Conservation (phyloP, 2,329 filamentous ascomycete species). For the Ophiocordyceps australis region DNA sequence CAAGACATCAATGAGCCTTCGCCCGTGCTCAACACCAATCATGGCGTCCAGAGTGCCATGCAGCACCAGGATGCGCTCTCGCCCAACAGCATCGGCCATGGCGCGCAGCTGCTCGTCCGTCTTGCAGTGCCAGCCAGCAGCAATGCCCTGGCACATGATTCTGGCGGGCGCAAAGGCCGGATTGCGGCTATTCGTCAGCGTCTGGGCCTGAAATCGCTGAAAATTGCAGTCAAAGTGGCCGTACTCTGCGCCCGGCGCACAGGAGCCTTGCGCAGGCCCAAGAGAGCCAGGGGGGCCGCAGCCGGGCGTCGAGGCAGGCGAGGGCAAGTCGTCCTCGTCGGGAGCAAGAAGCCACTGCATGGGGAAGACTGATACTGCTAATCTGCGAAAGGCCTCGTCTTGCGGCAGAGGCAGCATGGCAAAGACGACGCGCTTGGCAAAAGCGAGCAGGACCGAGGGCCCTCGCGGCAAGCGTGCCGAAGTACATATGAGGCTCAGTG, state of each 20-base stretch:
- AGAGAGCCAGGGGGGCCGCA: conserved; percentile 15
- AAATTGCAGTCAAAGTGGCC: conserved; percentile 53
- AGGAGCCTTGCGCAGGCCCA: conserved; percentile 5
- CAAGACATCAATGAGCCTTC: conserved; percentile 47
- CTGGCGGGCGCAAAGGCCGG: conserved; percentile 44
- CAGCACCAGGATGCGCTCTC: conserved; percentile 56
- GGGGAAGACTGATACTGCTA: too few relatives aligned
- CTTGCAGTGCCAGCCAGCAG: conserved; percentile 69
- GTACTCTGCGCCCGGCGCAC: conserved; percentile 13
- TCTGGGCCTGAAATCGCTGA: conserved; percentile 66
- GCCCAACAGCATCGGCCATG: conserved; percentile 50
- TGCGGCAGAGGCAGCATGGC: conserved; percentile 45
- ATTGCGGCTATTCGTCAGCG: conserved; percentile 53
- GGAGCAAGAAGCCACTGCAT: conserved; percentile 40
- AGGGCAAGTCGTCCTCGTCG: conserved; percentile 37
- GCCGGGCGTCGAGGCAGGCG: conserved; percentile 18
- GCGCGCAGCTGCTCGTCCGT: conserved; percentile 40
- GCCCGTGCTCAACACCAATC: conserved; percentile 54
- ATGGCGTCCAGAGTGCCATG: conserved; percentile 66
- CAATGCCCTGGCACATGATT: conserved; percentile 61
- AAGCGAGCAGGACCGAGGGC: conserved; percentile 43
- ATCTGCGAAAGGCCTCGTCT: too few relatives aligned
- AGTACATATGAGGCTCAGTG: conserved; percentile 42
- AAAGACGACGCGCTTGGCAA: conserved; percentile 35
- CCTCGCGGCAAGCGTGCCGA: conserved; percentile 43